Percentiles rank a stretch among this genome's conserved stretches.
phyloP scores from a whole-genome alignment of 257 asterid species.

The Nicotiana noctiflora region DNA sequence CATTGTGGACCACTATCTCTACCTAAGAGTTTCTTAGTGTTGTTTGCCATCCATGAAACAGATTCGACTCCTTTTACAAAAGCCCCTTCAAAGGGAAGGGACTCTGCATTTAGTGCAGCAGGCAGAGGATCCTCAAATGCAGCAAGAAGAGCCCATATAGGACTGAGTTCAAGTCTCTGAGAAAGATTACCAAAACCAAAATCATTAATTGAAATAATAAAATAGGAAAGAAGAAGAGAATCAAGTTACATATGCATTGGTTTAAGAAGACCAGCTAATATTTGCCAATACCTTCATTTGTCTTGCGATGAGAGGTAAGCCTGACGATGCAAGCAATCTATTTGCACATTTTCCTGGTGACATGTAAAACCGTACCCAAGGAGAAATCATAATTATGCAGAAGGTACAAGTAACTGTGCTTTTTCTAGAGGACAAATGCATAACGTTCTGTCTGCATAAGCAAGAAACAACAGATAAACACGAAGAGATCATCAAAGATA shows the following conservation, averaged over 20 bases:
- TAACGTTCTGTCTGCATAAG: not conserved
- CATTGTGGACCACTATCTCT: slow-evolving; percentile 57
- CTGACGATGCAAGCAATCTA: slow-evolving; percentile 78
- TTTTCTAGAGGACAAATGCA: not conserved
- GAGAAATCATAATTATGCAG: not conserved
- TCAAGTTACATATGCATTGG: not conserved
- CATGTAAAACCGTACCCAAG: not conserved
- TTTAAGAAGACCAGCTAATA: not conserved
- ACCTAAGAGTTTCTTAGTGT: slow-evolving; percentile 58
- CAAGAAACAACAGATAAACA: not conserved
- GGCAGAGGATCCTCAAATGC: slow-evolving; percentile 91
- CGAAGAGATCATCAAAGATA: not conserved
- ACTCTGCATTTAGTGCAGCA: slow-evolving; percentile 29
- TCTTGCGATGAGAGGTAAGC: slow-evolving; percentile 86
- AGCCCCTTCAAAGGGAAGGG: slow-evolving; percentile 72
- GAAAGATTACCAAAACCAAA: slow-evolving; percentile 12
- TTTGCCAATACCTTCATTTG: slow-evolving; percentile 77
- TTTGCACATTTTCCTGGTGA: slow-evolving; percentile 95
- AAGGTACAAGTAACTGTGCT: not conserved
- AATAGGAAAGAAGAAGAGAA: slow-evolving; percentile 3
- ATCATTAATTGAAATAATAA: not conserved
- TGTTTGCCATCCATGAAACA: slow-evolving; percentile 89
- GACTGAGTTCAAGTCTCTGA: slow-evolving; percentile 79
- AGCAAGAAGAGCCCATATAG: slow-evolving; percentile 94
- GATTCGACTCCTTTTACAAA: slow-evolving; percentile 83